Percentiles rank a stretch among this genome's conserved stretches.
Conservation (phyloP, 108 stramenopile species). For the Pseudonitzschia multiseries region DNA sequence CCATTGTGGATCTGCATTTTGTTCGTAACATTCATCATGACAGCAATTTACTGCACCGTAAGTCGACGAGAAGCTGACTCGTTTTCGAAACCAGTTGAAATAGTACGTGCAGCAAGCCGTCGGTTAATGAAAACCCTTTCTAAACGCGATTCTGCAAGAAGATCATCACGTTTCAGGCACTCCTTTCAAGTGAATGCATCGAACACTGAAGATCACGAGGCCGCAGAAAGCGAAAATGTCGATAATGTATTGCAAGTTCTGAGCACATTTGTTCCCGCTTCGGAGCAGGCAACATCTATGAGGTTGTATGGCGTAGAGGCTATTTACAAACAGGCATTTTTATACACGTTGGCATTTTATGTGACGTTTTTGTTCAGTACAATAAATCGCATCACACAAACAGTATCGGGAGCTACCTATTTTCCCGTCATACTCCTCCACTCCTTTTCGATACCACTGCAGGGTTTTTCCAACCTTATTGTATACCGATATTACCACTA, state of each 20-base stretch:
- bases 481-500: constrained; percentile 23
- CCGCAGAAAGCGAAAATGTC: constrained; percentile 4
- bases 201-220: neutral
- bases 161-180: too few species aligned
- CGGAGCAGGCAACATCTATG: constrained; percentile 8
- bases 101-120: too few species aligned
- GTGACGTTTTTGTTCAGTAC: constrained; percentile 7
- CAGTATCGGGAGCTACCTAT: neutral
- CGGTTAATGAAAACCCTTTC: too few species aligned
- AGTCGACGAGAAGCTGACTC: too few species aligned
- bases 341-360: constrained; percentile 26
- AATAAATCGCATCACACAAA: constrained; percentile 18
- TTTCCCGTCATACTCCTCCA: constrained; percentile 24
- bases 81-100: too few species aligned
- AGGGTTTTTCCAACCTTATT: constrained; percentile 27
- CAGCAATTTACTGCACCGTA: constrained; percentile 7
- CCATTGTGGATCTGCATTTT: constrained; percentile 24
- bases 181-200: too few species aligned
- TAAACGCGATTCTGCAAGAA: too few species aligned
- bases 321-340: constrained; percentile 23
- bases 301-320: neutral
- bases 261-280: neutral
- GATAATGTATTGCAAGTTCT: constrained; percentile 3
- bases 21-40: constrained; percentile 17
- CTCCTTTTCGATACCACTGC: constrained; percentile 9